Conservation (phyloP, 805 yeast species). For the Kazachstania kunashirensis region DNA sequence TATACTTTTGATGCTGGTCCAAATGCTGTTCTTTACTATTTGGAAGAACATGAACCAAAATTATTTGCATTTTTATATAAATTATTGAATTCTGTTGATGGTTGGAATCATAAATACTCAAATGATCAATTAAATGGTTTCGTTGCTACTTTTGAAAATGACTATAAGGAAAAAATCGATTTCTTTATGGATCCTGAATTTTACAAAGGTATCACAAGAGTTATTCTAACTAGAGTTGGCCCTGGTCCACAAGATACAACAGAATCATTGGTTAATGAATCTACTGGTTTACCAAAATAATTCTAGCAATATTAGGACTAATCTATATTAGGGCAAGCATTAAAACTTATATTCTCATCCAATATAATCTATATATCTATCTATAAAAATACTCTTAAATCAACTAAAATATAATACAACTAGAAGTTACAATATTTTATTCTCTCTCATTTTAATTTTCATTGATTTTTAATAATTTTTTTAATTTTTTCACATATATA, state of each 20-base stretch:
- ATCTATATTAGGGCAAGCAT: too few relatives aligned
- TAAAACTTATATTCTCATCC: too few relatives aligned
- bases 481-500: too few relatives aligned
- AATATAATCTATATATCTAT: too few relatives aligned
- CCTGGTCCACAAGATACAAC: constrained; percentile 66
- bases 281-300: constrained; percentile 51
- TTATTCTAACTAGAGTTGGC: constrained; percentile 81
- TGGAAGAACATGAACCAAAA: constrained; percentile 58
- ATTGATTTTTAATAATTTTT: too few relatives aligned
- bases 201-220: constrained; percentile 64
- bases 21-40: constrained; percentile 90
- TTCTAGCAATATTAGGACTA: too few relatives aligned
- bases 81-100: constrained; percentile 49
- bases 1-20: constrained; percentile 99
- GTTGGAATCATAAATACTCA: constrained; percentile 50
- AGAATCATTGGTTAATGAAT: constrained; percentile 45
- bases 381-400: too few relatives aligned
- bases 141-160: constrained; percentile 18
- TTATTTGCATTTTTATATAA: constrained; percentile 62
- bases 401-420: too few relatives aligned
- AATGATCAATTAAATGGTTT: constrained; percentile 23
- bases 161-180: constrained; percentile 3
- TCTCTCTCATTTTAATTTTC: too few relatives aligned
- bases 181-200: constrained; percentile 39
- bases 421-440: too few relatives aligned